These are phyloP conservation scores for Cardamine resedifolia DNA, from an alignment of 345 rosid genomes.

Conservation along the genomic window DNA sequence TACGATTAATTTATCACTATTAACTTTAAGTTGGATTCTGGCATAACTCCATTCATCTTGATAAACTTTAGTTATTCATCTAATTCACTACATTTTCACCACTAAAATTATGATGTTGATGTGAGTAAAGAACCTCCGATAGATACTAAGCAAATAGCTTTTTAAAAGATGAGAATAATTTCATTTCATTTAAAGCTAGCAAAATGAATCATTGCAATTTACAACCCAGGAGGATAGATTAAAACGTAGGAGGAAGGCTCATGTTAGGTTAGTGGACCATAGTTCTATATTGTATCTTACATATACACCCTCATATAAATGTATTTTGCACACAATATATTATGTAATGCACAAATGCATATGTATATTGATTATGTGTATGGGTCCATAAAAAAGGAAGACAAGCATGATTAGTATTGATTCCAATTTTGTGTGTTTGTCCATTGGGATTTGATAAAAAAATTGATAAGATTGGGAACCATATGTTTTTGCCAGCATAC, in stretches of 20 bases:
- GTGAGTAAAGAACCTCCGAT: slow-evolving; percentile 17
- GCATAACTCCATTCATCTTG: slow-evolving; percentile 6
- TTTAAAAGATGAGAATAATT: slow-evolving; percentile 26
- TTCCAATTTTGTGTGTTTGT: slow-evolving; percentile 38
- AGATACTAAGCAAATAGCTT: slow-evolving; percentile 17
- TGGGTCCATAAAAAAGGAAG: slow-evolving; percentile 34
- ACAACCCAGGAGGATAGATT: background rate
- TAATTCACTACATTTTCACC: background rate
- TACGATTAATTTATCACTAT: too few relatives aligned
- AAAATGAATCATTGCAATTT: slow-evolving; percentile 23
- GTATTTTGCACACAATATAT: slow-evolving; percentile 1
- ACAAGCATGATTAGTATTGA: slow-evolving; percentile 39
- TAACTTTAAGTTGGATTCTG: too few relatives aligned
- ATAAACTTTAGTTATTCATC: background rate
- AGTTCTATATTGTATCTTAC: background rate
- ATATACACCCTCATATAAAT: slow-evolving; percentile 1
- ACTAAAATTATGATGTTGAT: slow-evolving; percentile 2
- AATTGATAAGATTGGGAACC: slow-evolving; percentile 35
- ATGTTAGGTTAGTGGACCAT: slow-evolving; percentile 34
- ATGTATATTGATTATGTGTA: slow-evolving; percentile 24
- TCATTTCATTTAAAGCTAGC: slow-evolving; percentile 20
- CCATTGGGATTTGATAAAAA: slow-evolving; percentile 19
- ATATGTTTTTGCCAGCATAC: slow-evolving; percentile 36
- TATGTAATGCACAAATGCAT: slow-evolving; percentile 18
- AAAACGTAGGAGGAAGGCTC: slow-evolving; percentile 15